Conservation (phyloP, 1,284 basidiomycete genomes). For the Singerocomus inundabilis region DNA sequence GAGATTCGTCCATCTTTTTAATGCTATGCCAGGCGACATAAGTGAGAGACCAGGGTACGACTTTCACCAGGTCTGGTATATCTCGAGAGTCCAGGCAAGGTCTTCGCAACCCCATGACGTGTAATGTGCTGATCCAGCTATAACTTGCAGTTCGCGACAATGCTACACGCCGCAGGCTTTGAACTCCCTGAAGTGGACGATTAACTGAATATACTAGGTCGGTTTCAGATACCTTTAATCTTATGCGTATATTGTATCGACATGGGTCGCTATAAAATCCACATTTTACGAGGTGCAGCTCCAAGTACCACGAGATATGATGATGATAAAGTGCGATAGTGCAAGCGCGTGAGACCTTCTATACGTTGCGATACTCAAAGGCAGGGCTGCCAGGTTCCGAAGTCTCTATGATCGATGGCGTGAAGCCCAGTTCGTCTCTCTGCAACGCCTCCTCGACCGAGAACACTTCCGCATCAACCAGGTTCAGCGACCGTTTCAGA, state of each 20-base stretch:
- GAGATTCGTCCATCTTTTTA: neutral
- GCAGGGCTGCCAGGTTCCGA: slow-evolving; percentile 88
- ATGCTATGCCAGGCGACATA: slow-evolving; percentile 56
- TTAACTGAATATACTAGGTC: neutral
- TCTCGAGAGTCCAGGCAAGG: slow-evolving; percentile 81
- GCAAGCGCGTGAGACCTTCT: too few species aligned
- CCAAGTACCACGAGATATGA: neutral
- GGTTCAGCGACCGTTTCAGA: slow-evolving; percentile 79
- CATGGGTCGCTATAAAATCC: neutral
- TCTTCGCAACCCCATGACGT: neutral
- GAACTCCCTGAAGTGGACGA: slow-evolving; percentile 31
- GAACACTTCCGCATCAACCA: slow-evolving; percentile 54
- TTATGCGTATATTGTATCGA: slow-evolving; percentile 19
- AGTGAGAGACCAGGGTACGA: slow-evolving; percentile 78
- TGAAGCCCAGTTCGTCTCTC: slow-evolving; percentile 60
- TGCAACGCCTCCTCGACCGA: slow-evolving; percentile 44
- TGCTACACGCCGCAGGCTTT: slow-evolving; percentile 54
- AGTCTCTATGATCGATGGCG: slow-evolving; percentile 69
- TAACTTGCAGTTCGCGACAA: slow-evolving; percentile 45
- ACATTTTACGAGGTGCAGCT: neutral
- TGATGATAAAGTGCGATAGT: neutral
- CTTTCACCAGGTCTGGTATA: slow-evolving; percentile 73
- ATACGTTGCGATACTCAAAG: slow-evolving; percentile 80
- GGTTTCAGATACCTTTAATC: neutral
- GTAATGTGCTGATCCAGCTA: neutral